Conservation (phyloP, 768 basidiomycete genomes). For the Suillus subaureus region DNA sequence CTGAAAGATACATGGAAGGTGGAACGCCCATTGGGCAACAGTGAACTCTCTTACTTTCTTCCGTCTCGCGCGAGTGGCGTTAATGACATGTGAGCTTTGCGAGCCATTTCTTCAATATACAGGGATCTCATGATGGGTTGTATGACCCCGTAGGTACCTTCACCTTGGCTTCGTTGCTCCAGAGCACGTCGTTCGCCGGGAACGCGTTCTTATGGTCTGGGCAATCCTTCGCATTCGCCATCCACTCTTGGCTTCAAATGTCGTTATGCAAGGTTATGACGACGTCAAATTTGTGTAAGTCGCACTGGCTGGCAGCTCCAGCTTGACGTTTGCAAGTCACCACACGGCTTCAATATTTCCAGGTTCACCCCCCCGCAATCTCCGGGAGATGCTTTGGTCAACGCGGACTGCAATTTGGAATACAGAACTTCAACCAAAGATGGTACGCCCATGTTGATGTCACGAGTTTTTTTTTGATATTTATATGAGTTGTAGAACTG, state of each 20-base stretch:
- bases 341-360: not conserved
- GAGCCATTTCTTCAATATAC: not conserved
- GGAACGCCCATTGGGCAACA: slow-evolving; percentile 69
- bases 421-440: slow-evolving; percentile 55
- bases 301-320: not conserved
- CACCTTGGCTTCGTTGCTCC: slow-evolving; percentile 68
- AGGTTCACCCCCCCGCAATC: slow-evolving; percentile 52
- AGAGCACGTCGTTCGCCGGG: slow-evolving; percentile 39
- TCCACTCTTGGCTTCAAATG: slow-evolving; percentile 65
- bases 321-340: not conserved
- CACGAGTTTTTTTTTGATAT: not conserved
- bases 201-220: slow-evolving; percentile 65
- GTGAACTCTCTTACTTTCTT: slow-evolving; percentile 78
- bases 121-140: not conserved
- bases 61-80: slow-evolving; percentile 79
- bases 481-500: slow-evolving; percentile 42
- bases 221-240: slow-evolving; percentile 71
- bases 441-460: slow-evolving; percentile 38
- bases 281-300: slow-evolving; percentile 72
- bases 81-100: slow-evolving; percentile 74
- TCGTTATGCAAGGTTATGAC: slow-evolving; percentile 61
- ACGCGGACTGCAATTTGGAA: slow-evolving; percentile 52
- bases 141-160: slow-evolving; percentile 60
- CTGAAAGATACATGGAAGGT: slow-evolving; percentile 5
- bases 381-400: slow-evolving; percentile 44